phyloP scores from a whole-genome alignment of 169 alveolate genomes.

The Cryptosporidium canis region DNA sequence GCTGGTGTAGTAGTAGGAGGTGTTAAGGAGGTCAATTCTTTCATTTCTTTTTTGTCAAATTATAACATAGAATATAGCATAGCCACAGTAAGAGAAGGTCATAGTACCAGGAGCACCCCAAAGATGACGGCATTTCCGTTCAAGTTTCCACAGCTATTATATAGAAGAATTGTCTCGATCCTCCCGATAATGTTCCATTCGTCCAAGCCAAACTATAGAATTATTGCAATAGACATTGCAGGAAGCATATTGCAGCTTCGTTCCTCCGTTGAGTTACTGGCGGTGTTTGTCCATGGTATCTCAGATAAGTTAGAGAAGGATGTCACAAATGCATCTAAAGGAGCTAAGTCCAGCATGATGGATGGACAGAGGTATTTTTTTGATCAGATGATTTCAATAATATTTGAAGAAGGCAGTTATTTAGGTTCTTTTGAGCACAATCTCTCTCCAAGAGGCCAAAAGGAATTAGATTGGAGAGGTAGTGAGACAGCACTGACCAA shows the following conservation, averaged over 20 bases:
- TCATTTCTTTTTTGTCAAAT: conserved; percentile 50
- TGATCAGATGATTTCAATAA: not conserved
- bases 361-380: not conserved
- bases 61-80: not conserved
- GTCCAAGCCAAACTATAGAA: conserved; percentile 37
- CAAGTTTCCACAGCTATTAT: conserved; percentile 49
- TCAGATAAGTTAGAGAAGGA: not conserved
- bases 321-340: not conserved
- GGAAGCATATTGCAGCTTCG: conserved; percentile 32
- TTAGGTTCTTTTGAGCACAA: not conserved
- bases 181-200: conserved; percentile 54
- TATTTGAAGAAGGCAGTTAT: not conserved
- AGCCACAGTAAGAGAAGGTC: not conserved
- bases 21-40: conserved; percentile 50
- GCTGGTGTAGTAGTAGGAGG: conserved; percentile 5
- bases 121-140: not conserved
- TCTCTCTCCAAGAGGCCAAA: not conserved
- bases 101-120: not conserved
- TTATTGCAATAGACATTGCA: conserved; percentile 48
- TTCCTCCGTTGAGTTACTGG: conserved; percentile 19
- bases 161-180: conserved; percentile 51
- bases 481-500: not conserved
- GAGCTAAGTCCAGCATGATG: not conserved
- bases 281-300: not conserved
- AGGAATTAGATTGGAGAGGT: not conserved